phyloP scores from a whole-genome alignment of 352 stramenopile genomes.

The Lagenidium giganteum region DNA sequence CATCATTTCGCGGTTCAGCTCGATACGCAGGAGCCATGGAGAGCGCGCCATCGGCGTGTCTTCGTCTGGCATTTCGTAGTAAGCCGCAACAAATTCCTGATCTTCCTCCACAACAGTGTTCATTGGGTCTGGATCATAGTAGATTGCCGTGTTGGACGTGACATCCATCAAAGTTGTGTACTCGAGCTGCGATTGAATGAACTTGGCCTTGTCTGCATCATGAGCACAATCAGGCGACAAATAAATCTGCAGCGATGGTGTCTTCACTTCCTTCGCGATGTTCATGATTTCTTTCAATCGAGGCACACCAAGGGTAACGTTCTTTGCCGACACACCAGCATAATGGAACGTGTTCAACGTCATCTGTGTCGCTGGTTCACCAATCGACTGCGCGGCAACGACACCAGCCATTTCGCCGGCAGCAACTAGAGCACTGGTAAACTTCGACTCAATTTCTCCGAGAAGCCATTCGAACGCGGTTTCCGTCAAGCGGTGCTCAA shows the following conservation, averaged over 20 bases:
- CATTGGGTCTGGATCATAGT: slow-evolving; percentile 98
- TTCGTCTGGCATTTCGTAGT: slow-evolving; percentile 97
- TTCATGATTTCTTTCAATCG: slow-evolving; percentile 99
- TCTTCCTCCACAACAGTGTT: slow-evolving; percentile 97
- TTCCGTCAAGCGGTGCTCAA: slow-evolving; percentile 94
- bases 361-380: slow-evolving; percentile 99
- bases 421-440: slow-evolving; percentile 92
- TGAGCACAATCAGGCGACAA: slow-evolving; percentile 87
- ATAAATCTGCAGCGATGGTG: slow-evolving; percentile 95
- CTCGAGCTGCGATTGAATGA: slow-evolving; percentile 93
- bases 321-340: slow-evolving; percentile 98
- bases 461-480: slow-evolving; percentile 95
- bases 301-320: slow-evolving; percentile 99
- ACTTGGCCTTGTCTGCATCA: slow-evolving; percentile 84
- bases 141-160: slow-evolving; percentile 96
- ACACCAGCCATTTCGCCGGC: slow-evolving; percentile 99
- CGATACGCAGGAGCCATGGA: slow-evolving; percentile 98
- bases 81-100: slow-evolving; percentile 96
- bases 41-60: slow-evolving; percentile 92
- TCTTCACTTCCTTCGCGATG: slow-evolving; percentile 97
- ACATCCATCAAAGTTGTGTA: slow-evolving; percentile 97
- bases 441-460: slow-evolving; percentile 97
- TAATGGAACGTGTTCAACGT: slow-evolving; percentile 99
- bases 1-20: slow-evolving; percentile 97
- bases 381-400: slow-evolving; percentile 98